phyloP scores from a whole-genome alignment of 768 basidiomycete species.

The Tylopilus rubrobrunneus region DNA sequence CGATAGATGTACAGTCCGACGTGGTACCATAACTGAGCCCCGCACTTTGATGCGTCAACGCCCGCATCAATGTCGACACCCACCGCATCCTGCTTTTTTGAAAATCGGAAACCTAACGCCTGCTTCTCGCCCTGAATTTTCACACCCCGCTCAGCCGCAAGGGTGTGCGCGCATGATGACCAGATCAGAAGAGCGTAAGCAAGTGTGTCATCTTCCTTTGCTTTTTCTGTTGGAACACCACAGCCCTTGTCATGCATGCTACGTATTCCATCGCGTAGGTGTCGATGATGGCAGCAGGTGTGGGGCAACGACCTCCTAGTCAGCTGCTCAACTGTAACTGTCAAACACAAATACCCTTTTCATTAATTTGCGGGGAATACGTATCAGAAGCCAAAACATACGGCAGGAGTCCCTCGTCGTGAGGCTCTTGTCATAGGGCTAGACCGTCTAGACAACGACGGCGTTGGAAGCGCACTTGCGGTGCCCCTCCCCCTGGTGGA shows the following conservation, averaged over 20 bases:
- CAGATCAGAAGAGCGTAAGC: not conserved
- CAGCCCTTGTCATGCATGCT: not conserved
- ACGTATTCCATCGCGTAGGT: not conserved
- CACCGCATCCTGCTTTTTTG: constrained; percentile 16
- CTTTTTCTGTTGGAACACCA: no score
- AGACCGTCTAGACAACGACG: constrained; percentile 30
- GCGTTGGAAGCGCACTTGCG: constrained; percentile 28
- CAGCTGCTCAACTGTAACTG: constrained; percentile 17
- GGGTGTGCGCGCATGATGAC: not conserved
- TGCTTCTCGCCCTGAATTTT: constrained; percentile 30
- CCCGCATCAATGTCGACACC: constrained; percentile 15
- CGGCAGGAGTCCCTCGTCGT: constrained; percentile 23
- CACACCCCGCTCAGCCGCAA: constrained; percentile 13
- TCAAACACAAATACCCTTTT: constrained; percentile 7
- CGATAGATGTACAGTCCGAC: not conserved
- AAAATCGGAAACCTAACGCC: constrained; percentile 30
- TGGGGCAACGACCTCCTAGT: not conserved
- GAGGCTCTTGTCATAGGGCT: constrained; percentile 32
- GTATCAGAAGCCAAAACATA: constrained; percentile 14
- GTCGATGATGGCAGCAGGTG: not conserved
- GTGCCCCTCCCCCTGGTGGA: constrained; percentile 25
- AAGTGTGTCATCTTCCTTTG: not conserved
- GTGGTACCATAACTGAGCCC: constrained; percentile 11
- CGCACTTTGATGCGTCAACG: constrained; percentile 22
- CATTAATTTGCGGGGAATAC: constrained; percentile 27